Conservation (phyloP, 108 stramenopile genomes). For the Chaetoceros tenuissimus region DNA sequence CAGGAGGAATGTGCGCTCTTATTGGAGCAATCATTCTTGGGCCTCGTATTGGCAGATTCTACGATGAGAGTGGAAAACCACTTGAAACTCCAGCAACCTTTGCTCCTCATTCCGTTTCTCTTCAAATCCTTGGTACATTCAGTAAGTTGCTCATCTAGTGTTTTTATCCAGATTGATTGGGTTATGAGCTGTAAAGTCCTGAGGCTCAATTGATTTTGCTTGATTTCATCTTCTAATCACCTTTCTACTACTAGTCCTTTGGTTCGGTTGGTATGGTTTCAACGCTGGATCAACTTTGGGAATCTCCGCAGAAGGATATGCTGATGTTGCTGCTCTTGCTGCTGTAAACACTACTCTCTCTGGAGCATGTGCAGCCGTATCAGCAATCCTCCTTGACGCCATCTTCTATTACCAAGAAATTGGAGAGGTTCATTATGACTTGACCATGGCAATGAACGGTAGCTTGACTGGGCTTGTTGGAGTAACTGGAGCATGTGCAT, state of each 20-base stretch:
- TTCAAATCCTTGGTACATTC: slow-evolving; percentile 57
- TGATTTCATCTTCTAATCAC: too few species aligned
- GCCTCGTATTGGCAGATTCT: slow-evolving; percentile 71
- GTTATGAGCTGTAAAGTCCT: too few species aligned
- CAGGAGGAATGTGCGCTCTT: slow-evolving; percentile 76
- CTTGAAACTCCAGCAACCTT: slow-evolving; percentile 56
- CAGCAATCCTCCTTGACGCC: slow-evolving; percentile 51
- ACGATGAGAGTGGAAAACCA: slow-evolving; percentile 57
- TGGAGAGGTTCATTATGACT: slow-evolving; percentile 34
- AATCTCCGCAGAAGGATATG: slow-evolving; percentile 23
- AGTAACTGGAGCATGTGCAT: slow-evolving; percentile 61
- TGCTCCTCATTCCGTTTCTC: slow-evolving; percentile 64
- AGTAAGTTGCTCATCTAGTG: too few species aligned
- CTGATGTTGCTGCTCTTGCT: slow-evolving; percentile 44
- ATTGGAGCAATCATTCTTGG: slow-evolving; percentile 78
- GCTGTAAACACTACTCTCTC: slow-evolving; percentile 82
- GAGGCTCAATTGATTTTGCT: too few species aligned
- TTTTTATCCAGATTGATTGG: too few species aligned
- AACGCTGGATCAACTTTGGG: slow-evolving; percentile 75
- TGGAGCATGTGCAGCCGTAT: slow-evolving; percentile 45
- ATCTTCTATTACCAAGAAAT: slow-evolving; percentile 40
- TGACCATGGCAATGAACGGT: slow-evolving; percentile 54
- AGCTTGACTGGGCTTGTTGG: slow-evolving; percentile 44
- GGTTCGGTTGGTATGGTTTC: slow-evolving; percentile 97
- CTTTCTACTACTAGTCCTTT: too few species aligned